Percentiles rank a stretch among this genome's conserved stretches.
Conservation (phyloP, 164 flowering plant genomes). For the Nymphaea colorata region DNA sequence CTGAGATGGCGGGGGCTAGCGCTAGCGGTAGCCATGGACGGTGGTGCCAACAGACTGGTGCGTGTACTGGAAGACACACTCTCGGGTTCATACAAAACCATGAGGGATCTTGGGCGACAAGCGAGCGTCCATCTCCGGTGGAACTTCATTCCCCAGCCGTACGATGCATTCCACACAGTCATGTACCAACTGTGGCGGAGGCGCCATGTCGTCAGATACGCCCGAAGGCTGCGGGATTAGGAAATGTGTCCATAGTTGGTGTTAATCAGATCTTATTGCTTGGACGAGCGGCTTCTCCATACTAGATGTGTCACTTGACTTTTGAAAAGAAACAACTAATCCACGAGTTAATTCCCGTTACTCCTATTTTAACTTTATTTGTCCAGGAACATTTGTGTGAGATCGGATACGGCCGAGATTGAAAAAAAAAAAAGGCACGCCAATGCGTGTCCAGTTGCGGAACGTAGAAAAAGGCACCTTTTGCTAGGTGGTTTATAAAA, state of each 20-base stretch:
- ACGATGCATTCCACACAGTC: conserved; percentile 55
- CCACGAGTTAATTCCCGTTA: too few relatives aligned
- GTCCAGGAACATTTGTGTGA: too few relatives aligned
- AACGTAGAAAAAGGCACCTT: too few relatives aligned
- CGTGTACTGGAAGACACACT: conserved; percentile 13
- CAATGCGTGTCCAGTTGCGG: too few relatives aligned
- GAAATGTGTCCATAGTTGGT: not conserved
- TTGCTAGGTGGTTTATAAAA: too few relatives aligned
- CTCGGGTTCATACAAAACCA: conserved; percentile 22
- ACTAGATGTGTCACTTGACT: too few relatives aligned
- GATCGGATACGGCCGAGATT: too few relatives aligned
- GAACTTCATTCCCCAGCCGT: conserved; percentile 35
- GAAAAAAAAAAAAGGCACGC: too few relatives aligned
- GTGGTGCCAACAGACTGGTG: conserved; percentile 20
- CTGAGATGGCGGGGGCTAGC: conserved; percentile 60
- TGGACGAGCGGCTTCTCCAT: too few relatives aligned
- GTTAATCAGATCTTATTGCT: not conserved
- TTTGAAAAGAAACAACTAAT: too few relatives aligned
- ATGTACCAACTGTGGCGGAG: conserved; percentile 74
- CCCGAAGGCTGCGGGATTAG: conserved; percentile 15
- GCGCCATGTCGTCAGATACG: conserved; percentile 57
- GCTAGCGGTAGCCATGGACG: conserved; percentile 17
- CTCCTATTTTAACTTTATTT: too few relatives aligned
- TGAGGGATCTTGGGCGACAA: conserved; percentile 30
- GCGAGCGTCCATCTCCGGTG: conserved; percentile 55